A percentile compares a stretch with the other conserved stretches of the same genome.
phyloP scores from a whole-genome alignment of 305 asterid species.

The Fraxinus baroniana region DNA sequence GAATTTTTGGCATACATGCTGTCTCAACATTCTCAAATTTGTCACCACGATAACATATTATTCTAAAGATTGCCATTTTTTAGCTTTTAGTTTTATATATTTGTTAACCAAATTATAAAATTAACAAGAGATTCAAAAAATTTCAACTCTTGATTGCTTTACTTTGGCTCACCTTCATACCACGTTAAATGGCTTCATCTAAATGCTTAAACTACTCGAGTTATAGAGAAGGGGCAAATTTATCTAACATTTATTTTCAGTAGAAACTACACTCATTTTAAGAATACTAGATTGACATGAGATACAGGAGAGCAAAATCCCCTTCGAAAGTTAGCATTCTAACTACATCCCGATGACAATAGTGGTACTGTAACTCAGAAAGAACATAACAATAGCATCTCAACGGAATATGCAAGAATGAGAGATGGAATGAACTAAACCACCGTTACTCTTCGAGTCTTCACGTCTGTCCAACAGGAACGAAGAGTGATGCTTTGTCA shows the following conservation, averaged over 20 bases:
- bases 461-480: background rate
- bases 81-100: background rate
- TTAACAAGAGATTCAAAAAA: background rate
- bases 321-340: background rate
- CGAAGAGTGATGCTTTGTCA: background rate
- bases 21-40: background rate
- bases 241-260: background rate
- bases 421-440: conserved; percentile 19
- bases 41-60: background rate
- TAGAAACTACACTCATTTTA: background rate
- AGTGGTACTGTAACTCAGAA: background rate
- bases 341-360: background rate
- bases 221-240: background rate
- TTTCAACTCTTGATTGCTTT: background rate
- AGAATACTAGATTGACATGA: background rate
- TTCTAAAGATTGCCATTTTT: background rate
- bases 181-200: background rate
- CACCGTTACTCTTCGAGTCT: conserved; percentile 24
- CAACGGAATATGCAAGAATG: background rate
- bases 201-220: background rate
- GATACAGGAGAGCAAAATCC: background rate
- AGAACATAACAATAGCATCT: background rate
- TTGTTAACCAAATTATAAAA: background rate
- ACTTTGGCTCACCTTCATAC: background rate
- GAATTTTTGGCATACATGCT: background rate